Conservation (phyloP, 257 asterid genomes). For the Vinca minor region DNA sequence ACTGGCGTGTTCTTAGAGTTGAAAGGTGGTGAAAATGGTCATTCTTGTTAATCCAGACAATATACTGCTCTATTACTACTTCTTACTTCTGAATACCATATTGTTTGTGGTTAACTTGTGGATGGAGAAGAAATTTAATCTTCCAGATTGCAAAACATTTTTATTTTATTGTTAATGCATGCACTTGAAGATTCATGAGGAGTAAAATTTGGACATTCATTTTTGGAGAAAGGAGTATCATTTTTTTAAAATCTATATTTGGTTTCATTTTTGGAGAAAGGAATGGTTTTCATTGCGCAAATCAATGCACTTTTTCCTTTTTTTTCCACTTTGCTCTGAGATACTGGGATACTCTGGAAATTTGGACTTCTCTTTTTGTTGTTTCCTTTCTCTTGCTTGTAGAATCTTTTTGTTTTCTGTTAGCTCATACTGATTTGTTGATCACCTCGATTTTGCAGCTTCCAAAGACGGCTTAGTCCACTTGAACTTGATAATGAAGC, state of each 20-base stretch:
- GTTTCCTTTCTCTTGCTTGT: neutral
- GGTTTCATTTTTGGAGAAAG: too few species aligned
- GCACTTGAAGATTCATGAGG: too few species aligned
- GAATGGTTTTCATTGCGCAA: too few species aligned
- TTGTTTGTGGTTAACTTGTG: neutral
- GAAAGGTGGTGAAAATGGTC: neutral
- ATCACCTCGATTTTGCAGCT: constrained; percentile 40
- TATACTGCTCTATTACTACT: neutral
- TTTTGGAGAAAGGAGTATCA: neutral
- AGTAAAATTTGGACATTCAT: neutral
- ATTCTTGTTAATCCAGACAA: neutral
- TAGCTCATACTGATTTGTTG: neutral
- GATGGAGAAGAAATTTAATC: neutral
- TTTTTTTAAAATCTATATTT: too few species aligned
- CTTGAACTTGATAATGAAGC: constrained; percentile 89
- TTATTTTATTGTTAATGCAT: neutral
- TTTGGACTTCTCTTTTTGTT: neutral
- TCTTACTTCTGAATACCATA: neutral
- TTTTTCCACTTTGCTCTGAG: too few species aligned
- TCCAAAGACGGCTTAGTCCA: constrained; percentile 78
- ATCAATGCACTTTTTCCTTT: too few species aligned
- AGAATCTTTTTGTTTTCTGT: neutral
- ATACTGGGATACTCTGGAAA: neutral
- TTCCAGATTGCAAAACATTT: neutral
- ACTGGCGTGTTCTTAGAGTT: neutral